Evolutionary conservation across 257 asterid species (phyloP).

Genomic region (Plantago elongata): DNA sequence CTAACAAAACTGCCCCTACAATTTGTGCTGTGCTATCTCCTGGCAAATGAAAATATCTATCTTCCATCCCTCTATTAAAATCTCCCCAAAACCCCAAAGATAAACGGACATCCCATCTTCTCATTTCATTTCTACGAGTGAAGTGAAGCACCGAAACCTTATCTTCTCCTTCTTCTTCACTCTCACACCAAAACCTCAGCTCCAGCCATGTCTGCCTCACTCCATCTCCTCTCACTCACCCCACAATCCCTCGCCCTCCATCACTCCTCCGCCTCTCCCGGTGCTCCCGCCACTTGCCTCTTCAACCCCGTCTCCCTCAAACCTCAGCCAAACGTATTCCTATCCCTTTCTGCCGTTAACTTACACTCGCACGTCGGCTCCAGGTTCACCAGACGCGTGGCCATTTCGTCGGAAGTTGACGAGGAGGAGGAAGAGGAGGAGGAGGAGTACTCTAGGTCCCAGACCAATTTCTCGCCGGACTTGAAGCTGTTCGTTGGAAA

Average conservation of each 20-base stretch:
- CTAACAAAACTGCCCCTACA: no score
- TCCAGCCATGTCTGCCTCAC: constrained; percentile 56
- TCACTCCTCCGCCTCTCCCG: constrained; percentile 27
- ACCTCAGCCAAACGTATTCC: constrained; percentile 29
- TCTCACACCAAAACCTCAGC: constrained; percentile 5
- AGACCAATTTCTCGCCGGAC: constrained; percentile 50
- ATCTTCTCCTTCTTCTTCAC: constrained; percentile 18
- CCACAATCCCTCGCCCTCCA: constrained; percentile 50
- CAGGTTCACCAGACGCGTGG: constrained; percentile 41
- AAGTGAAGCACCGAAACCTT: constrained; percentile 22
- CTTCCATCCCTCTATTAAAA: constrained; percentile 2
- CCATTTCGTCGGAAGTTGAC: constrained; percentile 55
- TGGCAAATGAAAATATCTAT: constrained; percentile 9
- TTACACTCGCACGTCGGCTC: constrained; percentile 14
- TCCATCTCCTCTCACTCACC: constrained; percentile 47
- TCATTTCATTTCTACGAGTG: not conserved
- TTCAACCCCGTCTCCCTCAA: constrained; percentile 35
- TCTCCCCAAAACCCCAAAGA: constrained; percentile 12
- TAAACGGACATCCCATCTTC: not conserved
- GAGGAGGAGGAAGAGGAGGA: constrained; percentile 33
- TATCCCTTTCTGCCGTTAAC: constrained; percentile 27
- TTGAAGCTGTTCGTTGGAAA: constrained; percentile 79
- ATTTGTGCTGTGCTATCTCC: not conserved
- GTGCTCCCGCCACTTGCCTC: constrained; percentile 29
- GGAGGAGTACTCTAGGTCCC: constrained; percentile 10